Percentiles rank a stretch among this genome's conserved stretches.
Conservation (phyloP, 202 grass and related monocot genomes). For the Brachypodium distachyon region DNA sequence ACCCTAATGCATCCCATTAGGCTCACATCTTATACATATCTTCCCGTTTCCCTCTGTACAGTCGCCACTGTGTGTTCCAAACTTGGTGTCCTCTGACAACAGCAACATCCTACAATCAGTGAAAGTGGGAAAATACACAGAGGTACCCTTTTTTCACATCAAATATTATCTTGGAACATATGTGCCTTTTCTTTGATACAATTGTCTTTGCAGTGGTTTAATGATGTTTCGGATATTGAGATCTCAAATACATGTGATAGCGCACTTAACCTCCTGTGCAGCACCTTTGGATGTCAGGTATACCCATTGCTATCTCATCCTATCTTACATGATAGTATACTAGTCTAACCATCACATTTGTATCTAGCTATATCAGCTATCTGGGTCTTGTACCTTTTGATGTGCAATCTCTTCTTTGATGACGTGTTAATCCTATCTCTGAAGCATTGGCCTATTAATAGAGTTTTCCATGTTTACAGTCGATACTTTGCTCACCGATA, state of each 20-base stretch:
- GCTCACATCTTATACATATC: slow-evolving; percentile 11
- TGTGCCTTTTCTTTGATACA: slow-evolving; percentile 5
- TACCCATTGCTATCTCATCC: slow-evolving; percentile 13
- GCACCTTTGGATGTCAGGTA: slow-evolving; percentile 65
- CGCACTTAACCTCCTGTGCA: slow-evolving; percentile 69
- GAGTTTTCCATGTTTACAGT: not conserved
- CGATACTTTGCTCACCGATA: not conserved
- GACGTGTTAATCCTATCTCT: no score
- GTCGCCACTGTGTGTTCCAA: slow-evolving; percentile 70
- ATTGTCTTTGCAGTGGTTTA: slow-evolving; percentile 73
- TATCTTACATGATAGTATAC: not conserved
- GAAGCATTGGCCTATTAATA: not conserved
- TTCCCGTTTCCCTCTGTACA: slow-evolving; percentile 26
- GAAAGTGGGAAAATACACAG: slow-evolving; percentile 90
- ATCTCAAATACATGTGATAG: slow-evolving; percentile 89
- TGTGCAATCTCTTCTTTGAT: slow-evolving; percentile 9
- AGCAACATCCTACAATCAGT: slow-evolving; percentile 57
- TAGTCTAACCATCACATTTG: not conserved
- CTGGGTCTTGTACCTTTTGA: not conserved
- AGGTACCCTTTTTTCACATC: slow-evolving; percentile 39
- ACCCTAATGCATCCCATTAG: not conserved
- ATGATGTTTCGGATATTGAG: slow-evolving; percentile 74
- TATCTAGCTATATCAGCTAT: not conserved
- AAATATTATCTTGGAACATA: not conserved
- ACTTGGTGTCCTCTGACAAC: slow-evolving; percentile 60